Conservation (phyloP, 139 green algal species). For the Micractinium conductrix region DNA sequence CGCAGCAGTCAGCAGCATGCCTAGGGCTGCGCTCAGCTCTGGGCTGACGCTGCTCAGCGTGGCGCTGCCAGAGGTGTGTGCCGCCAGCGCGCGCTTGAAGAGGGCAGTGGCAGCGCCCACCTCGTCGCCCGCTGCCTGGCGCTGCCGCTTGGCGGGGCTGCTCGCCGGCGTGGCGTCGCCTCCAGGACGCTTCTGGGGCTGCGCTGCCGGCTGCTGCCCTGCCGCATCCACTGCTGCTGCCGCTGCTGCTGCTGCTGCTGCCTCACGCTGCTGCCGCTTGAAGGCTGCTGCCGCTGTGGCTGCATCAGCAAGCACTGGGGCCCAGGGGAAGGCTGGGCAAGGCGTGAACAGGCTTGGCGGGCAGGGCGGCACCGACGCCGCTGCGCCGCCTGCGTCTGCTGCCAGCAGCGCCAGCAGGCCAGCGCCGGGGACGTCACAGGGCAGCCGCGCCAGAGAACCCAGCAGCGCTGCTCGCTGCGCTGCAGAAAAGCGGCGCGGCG, state of each 20-base stretch:
- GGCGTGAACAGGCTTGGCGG: neutral
- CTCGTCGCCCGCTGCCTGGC: constrained; percentile 2
- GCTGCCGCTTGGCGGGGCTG: neutral
- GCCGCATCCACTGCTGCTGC: neutral
- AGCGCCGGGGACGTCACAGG: too few relatives aligned
- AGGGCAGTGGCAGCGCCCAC: neutral
- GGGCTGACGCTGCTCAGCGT: neutral
- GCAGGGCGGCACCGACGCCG: neutral
- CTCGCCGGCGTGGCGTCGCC: neutral
- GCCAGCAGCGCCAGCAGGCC: neutral
- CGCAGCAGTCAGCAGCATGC: neutral
- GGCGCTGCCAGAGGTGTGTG: neutral
- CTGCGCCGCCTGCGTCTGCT: neutral
- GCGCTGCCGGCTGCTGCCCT: neutral
- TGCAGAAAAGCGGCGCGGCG: constrained; percentile 9
- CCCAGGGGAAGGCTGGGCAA: constrained; percentile 10
- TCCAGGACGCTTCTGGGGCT: neutral
- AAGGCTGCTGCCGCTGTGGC: neutral
- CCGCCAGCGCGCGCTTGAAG: neutral
- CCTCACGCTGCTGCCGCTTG: neutral
- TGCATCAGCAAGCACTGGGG: neutral
- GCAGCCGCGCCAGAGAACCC: neutral
- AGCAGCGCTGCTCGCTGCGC: neutral
- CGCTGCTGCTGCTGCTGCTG: neutral
- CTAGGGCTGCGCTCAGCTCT: neutral